Base-by-base conservation (phyloP, 768 basidiomycete species). In the Galerina marginata region DNA sequence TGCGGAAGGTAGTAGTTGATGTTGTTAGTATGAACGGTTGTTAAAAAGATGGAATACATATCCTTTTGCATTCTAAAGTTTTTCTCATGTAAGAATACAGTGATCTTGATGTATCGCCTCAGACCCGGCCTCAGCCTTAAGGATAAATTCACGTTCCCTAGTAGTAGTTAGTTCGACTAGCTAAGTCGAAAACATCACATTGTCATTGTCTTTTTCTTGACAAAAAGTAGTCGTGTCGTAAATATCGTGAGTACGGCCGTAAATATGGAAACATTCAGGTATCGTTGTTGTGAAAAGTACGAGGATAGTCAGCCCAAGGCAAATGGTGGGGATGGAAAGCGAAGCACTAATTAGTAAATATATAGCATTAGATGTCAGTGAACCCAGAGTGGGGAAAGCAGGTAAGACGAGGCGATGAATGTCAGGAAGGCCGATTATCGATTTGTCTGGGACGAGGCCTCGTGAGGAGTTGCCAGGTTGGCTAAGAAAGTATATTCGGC, bases 401-500 rank as follows among this genome's bases (percentile, higher is more conserved):
- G 37, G 25, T 20, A 16, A 40, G 23, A 38, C 29, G 29, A 33
- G 29, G 39, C 37, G 26, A 53, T 40, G 51, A 33, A 7, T 4
- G 29, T 33, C 29, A 33, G 29, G 7, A 7, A 33, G 29, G 7
- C 29, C 29, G 7, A 33, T 33, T 5, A 33, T 33, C 29, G 29
- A 33, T 7, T 33, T 33, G 29, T 33, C 29, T 33, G 29, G 29
- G 29, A 33, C 15, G 25, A 55, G 9, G 10, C 44, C 15, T 26
- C 16, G 36, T 20, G 43, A 26, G 38, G 20, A 20, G n/a, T 25
- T 48, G 56, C 42, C 11, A 56, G 38, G 47, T 23, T 29, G 42
- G 65, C 40, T 64, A 71, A 26, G 78, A 83, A 66, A 79, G 75
- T 51, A 92, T 81, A 67, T 81, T 91, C 5, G 93, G 93, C 95